Conservation (phyloP, 192 early-diverging fungal species). For the Oehlia diaphana region DNA sequence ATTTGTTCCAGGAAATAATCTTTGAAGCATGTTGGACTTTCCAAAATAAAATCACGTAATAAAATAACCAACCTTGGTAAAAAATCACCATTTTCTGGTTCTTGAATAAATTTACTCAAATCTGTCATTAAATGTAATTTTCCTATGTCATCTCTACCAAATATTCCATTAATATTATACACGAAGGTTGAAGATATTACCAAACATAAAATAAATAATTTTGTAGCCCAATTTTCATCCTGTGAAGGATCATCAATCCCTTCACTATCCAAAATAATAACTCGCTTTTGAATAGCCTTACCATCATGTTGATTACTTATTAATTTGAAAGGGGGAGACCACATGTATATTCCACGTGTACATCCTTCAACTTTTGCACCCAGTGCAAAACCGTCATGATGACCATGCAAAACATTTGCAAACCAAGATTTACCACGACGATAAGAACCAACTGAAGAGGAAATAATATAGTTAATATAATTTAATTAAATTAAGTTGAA, state of each 20-base stretch:
- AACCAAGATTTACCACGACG: slow-evolving; percentile 21
- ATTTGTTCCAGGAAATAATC: slow-evolving; percentile 18
- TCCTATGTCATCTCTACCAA: slow-evolving; percentile 9
- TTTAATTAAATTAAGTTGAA: too few relatives aligned
- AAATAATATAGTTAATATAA: too few relatives aligned
- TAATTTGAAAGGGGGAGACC: not conserved
- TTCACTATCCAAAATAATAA: slow-evolving; percentile 15
- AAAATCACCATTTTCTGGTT: not conserved
- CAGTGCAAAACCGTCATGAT: slow-evolving; percentile 14
- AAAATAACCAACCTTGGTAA: slow-evolving; percentile 16
- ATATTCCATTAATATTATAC: slow-evolving; percentile 22
- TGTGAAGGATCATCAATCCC: slow-evolving; percentile 24
- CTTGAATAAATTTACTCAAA: slow-evolving; percentile 14
- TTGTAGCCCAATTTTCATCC: slow-evolving; percentile 7
- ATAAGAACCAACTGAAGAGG: not conserved
- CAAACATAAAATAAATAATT: slow-evolving; percentile 26
- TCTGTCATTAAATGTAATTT: slow-evolving; percentile 26
- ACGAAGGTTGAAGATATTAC: slow-evolving; percentile 14
- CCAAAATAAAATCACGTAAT: slow-evolving; percentile 16
- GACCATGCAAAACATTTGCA: slow-evolving; percentile 6
- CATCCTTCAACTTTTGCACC: slow-evolving; percentile 5
- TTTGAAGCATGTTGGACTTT: not conserved
- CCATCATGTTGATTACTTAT: not conserved
- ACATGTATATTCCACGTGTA: slow-evolving; percentile 23
- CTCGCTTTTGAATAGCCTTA: not conserved